Conservation (phyloP, 139 green algal species). For the Cymbomonas tetramitiformis region DNA sequence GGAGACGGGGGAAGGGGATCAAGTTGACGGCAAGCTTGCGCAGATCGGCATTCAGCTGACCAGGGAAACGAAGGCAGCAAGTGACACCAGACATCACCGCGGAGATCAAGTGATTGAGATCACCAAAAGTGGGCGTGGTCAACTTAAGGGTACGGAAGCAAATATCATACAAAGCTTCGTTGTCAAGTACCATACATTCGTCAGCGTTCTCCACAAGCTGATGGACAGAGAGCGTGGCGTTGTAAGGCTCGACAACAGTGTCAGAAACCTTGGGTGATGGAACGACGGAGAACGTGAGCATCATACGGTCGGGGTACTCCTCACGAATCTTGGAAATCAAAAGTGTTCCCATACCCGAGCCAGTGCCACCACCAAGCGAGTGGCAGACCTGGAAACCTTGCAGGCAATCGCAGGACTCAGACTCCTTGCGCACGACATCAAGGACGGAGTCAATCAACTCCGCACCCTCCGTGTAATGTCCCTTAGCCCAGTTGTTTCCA, state of each 20-base stretch:
- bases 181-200: slow-evolving; percentile 93
- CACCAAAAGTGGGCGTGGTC: slow-evolving; percentile 79
- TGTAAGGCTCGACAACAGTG: slow-evolving; percentile 97
- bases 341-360: slow-evolving; percentile 89
- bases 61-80: slow-evolving; percentile 97
- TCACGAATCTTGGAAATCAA: slow-evolving; percentile 92
- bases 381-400: slow-evolving; percentile 87
- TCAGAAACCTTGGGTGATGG: slow-evolving; percentile 95
- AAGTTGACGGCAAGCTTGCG: slow-evolving; percentile 97
- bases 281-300: slow-evolving; percentile 93
- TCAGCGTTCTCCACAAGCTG: slow-evolving; percentile 97
- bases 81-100: slow-evolving; percentile 97
- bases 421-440: slow-evolving; percentile 91
- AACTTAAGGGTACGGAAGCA: slow-evolving; percentile 99
- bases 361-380: slow-evolving; percentile 81
- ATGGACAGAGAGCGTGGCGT: slow-evolving; percentile 93
- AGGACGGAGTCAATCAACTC: slow-evolving; percentile 92
- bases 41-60: slow-evolving; percentile 95
- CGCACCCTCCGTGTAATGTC: slow-evolving; percentile 92
- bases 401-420: slow-evolving; percentile 88
- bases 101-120: slow-evolving; percentile 87
- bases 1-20: slow-evolving; percentile 93
- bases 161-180: slow-evolving; percentile 95
- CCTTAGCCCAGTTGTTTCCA: slow-evolving; percentile 96
- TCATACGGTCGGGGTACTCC: slow-evolving; percentile 94